Evolutionary conservation across 2,329 filamentous ascomycete species (phyloP), one percentile per base, ranked within the genome.

Genomic region (Raffaelea ambrosiae): DNA sequence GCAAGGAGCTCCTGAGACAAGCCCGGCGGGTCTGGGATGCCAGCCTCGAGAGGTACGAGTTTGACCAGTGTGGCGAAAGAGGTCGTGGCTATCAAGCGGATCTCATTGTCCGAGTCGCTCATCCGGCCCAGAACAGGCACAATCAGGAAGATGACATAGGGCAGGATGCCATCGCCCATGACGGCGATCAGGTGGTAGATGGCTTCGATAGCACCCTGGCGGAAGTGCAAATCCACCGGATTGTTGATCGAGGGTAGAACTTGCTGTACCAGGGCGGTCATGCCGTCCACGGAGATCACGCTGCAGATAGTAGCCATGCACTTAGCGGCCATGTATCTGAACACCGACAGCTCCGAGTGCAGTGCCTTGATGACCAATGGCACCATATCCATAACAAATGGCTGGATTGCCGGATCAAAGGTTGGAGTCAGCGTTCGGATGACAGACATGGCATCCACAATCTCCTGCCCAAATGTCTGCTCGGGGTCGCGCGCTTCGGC

Each of bases 101-200:
- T 86, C 61, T 97, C 93, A 54, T 94, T 91, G 62, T 98, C 91
- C 0, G 91, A 95, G 63, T 98, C 93, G 61, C 93, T 97, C 93
- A 98, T 98, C 40, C 93, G 84, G 47, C 93, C 93, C 44, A 98
- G 76, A 4, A 98, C 93, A 14, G 93, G 93, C 13, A 97, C 94
- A 50, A 98, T 94, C 55, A 98, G 79, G 79, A 98, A 98, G 59
- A 98, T 96, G 53, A 98, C 93, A 60, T 98, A 98, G 3, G 94
- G 93, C 26, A 98, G 69, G 49, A 98, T 98, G 35, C 81, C 79
- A 62, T 97, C 93, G 53, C 95, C 93, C 93, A 98, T 98, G 45
- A 96, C 90, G 51, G 94, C 88, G 54, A 98, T 98, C 50, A 98
- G 72, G 65, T 98, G 93, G 62, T 98, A 98, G 51, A 98, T 86